These are phyloP conservation scores for Ambrosiella xylebori DNA, from an alignment of 2,329 filamentous ascomycete species.

Conservation along the genomic window DNA sequence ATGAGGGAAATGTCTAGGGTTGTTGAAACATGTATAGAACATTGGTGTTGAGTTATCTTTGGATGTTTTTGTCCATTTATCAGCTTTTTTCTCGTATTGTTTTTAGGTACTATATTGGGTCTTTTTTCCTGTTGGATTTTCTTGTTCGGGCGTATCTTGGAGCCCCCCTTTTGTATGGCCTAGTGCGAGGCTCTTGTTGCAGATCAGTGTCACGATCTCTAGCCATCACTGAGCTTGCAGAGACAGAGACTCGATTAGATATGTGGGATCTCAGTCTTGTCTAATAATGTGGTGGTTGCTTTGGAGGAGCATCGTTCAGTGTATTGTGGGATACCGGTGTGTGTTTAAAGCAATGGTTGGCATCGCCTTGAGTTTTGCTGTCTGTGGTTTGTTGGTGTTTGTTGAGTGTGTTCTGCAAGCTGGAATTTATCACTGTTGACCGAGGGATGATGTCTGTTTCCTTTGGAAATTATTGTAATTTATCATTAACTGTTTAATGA, in stretches of 20 bases:
- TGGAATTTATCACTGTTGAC: neutral
- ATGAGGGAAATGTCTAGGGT: neutral
- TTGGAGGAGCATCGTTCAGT: neutral
- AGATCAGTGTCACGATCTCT: neutral
- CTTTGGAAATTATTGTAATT: constrained; percentile 5
- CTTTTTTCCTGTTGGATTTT: neutral
- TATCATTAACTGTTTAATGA: constrained; percentile 10
- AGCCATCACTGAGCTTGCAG: neutral
- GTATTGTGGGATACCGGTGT: constrained; percentile 13
- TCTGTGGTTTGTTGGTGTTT: neutral
- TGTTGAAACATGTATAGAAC: neutral
- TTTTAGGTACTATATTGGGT: neutral
- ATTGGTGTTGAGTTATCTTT: constrained; percentile 1
- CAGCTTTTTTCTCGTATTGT: neutral
- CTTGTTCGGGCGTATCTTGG: neutral
- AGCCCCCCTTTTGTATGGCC: neutral
- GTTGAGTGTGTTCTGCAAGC: neutral
- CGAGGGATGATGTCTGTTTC: constrained; percentile 1
- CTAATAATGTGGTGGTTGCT: neutral
- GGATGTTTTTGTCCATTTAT: neutral
- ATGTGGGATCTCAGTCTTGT: constrained; percentile 10
- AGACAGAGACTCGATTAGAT: neutral
- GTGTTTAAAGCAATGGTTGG: neutral
- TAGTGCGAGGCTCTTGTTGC: neutral
- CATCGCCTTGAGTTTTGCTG: neutral